Percentiles rank a stretch among this genome's conserved stretches.
phyloP scores from a whole-genome alignment of 2,329 filamentous ascomycete genomes.

The Xylariaceae sp. region DNA sequence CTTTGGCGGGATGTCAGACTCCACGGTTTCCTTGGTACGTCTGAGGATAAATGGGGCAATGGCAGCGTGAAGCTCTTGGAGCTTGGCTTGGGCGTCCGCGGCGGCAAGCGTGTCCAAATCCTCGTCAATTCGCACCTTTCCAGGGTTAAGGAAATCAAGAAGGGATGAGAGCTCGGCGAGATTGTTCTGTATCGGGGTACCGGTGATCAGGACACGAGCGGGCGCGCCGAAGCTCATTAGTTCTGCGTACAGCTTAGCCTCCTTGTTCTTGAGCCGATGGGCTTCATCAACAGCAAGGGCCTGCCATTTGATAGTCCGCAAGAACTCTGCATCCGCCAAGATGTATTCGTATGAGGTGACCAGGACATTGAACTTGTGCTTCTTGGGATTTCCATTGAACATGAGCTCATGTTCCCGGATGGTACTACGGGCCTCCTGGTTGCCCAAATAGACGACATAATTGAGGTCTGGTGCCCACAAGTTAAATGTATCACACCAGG shows the following conservation, averaged over 20 bases:
- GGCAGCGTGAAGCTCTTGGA: constrained; percentile 75
- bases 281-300: constrained; percentile 95
- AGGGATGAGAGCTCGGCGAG: constrained; percentile 86
- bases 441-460: constrained; percentile 94
- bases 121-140: constrained; percentile 82
- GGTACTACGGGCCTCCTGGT: constrained; percentile 75
- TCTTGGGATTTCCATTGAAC: constrained; percentile 76
- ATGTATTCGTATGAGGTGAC: constrained; percentile 98
- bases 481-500: constrained; percentile 98
- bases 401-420: constrained; percentile 89
- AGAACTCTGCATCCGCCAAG: constrained; percentile 73
- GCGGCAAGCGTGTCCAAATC: constrained; percentile 77
- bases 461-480: constrained; percentile 94
- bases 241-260: constrained; percentile 86
- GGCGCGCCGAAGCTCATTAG: constrained; percentile 82
- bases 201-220: constrained; percentile 87
- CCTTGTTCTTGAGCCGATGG: constrained; percentile 91
- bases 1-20: constrained; percentile 92
- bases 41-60: constrained; percentile 94
- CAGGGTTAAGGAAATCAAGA: constrained; percentile 96
- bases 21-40: constrained; percentile 94
- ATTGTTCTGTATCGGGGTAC: constrained; percentile 96
- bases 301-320: constrained; percentile 94
- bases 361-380: constrained; percentile 94
- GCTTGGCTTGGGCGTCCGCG: constrained; percentile 77